Conservation (phyloP, 2,329 filamentous ascomycete species). For the Colletotrichum echinochloae region DNA sequence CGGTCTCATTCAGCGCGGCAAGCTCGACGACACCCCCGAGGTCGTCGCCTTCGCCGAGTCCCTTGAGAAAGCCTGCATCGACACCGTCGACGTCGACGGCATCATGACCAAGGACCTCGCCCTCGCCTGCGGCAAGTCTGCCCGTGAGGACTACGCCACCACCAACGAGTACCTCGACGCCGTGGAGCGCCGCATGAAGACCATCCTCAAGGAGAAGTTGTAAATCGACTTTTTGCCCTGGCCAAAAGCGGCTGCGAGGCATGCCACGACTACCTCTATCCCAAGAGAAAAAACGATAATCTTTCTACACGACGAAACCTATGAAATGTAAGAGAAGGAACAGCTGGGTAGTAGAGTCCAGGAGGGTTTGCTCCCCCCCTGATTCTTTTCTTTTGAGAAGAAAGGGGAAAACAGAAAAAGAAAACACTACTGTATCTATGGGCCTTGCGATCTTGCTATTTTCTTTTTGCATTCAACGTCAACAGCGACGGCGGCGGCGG, state of each 20-base stretch:
- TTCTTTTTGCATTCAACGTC: slow-evolving; percentile 13
- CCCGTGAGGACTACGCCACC: slow-evolving; percentile 87
- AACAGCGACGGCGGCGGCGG: slow-evolving; percentile 12
- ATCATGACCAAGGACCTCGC: slow-evolving; percentile 99
- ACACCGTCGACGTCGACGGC: slow-evolving; percentile 92
- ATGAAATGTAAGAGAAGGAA: background rate
- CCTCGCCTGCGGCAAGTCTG: slow-evolving; percentile 91
- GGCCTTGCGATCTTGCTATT: slow-evolving; percentile 24
- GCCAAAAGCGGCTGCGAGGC: background rate
- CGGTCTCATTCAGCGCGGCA: slow-evolving; percentile 90
- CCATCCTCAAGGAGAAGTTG: slow-evolving; percentile 81
- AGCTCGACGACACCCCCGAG: slow-evolving; percentile 92
- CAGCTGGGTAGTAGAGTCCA: background rate
- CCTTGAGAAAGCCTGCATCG: slow-evolving; percentile 92
- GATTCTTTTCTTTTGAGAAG: too few species aligned
- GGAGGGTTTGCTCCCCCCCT: background rate
- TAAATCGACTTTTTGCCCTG: slow-evolving; percentile 66
- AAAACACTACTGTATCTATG: slow-evolving; percentile 21
- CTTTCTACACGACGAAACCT: background rate
- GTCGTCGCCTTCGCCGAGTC: slow-evolving; percentile 90
- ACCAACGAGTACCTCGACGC: slow-evolving; percentile 92
- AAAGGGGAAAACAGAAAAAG: too few species aligned
- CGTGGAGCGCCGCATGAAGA: slow-evolving; percentile 90
- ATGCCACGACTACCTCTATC: background rate
- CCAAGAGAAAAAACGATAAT: too few species aligned